Percentiles rank a stretch among this genome's conserved stretches.
Conservation (phyloP, 1,284 basidiomycete species). For the Tilletia caries region DNA sequence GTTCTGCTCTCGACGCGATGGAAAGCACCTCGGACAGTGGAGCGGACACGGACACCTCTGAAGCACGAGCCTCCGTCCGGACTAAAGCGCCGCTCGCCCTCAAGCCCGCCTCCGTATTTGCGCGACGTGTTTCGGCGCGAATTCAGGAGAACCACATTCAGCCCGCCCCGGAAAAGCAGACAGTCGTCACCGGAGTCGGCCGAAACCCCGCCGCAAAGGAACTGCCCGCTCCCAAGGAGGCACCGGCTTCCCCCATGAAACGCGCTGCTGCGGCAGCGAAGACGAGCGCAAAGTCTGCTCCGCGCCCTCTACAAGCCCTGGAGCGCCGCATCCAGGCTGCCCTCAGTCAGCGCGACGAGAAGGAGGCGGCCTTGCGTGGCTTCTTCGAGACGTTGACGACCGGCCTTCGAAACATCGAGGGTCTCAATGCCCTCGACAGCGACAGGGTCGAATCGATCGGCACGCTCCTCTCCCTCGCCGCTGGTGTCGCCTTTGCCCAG, state of each 20-base stretch:
- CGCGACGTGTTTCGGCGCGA: background rate
- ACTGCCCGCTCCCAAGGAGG: too few relatives aligned
- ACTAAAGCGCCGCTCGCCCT: too few relatives aligned
- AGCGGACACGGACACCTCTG: too few relatives aligned
- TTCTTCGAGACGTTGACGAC: background rate
- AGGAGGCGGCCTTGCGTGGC: background rate
- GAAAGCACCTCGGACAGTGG: too few relatives aligned
- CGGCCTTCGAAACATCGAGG: background rate
- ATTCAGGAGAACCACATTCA: background rate
- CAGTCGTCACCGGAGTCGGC: background rate
- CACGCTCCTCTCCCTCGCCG: background rate
- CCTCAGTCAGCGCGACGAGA: background rate
- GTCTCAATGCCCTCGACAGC: background rate
- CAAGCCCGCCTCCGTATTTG: too few relatives aligned
- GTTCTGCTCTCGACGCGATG: too few relatives aligned
- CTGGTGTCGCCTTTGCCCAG: background rate
- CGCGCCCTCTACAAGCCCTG: background rate
- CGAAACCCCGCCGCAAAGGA: background rate
- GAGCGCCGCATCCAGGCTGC: background rate
- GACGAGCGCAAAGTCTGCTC: background rate
- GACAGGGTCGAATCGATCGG: background rate
- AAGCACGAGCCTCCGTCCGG: too few relatives aligned
- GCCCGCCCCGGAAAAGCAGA: background rate
- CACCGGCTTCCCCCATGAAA: background rate
- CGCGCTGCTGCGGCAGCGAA: background rate